Conservation (phyloP, 2,329 filamentous ascomycete species). For the Xylaria sp. region DNA sequence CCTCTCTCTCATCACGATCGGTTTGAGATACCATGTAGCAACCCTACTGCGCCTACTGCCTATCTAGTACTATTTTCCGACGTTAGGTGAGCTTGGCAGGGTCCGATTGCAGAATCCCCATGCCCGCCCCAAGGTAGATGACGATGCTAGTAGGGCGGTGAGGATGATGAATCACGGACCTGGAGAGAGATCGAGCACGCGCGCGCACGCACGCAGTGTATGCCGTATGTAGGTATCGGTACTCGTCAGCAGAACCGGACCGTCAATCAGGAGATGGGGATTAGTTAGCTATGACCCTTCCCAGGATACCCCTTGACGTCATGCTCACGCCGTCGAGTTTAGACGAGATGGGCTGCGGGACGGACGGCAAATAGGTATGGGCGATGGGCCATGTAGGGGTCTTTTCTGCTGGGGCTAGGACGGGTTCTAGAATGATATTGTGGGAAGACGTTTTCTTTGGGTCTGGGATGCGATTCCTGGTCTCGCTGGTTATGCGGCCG, state of each 20-base stretch:
- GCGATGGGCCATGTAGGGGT: conserved; percentile 24
- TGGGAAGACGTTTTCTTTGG: conserved; percentile 25
- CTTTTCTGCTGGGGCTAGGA: not conserved
- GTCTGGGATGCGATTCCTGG: conserved; percentile 34
- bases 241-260: conserved; percentile 21
- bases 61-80: conserved; percentile 5
- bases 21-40: conserved; percentile 2
- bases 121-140: not conserved
- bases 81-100: conserved; percentile 25
- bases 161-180: conserved; percentile 17
- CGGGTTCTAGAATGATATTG: conserved; percentile 39
- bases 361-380: conserved; percentile 30
- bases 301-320: conserved; percentile 32
- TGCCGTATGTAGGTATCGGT: not conserved
- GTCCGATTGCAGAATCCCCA: conserved; percentile 15
- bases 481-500: conserved; percentile 32
- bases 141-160: conserved; percentile 11
- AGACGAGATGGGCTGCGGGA: conserved; percentile 19
- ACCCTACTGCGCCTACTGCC: conserved; percentile 1
- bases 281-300: conserved; percentile 6
- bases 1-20: conserved; percentile 20
- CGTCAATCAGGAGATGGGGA: conserved; percentile 34
- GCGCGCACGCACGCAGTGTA: not conserved
- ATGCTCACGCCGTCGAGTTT: conserved; percentile 15
- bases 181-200: not conserved